A percentile compares a stretch with the other conserved stretches of the same genome.
Evolutionary conservation across 2,329 filamentous ascomycete species (phyloP).

Genomic region (Cryphonectria naterciae): DNA sequence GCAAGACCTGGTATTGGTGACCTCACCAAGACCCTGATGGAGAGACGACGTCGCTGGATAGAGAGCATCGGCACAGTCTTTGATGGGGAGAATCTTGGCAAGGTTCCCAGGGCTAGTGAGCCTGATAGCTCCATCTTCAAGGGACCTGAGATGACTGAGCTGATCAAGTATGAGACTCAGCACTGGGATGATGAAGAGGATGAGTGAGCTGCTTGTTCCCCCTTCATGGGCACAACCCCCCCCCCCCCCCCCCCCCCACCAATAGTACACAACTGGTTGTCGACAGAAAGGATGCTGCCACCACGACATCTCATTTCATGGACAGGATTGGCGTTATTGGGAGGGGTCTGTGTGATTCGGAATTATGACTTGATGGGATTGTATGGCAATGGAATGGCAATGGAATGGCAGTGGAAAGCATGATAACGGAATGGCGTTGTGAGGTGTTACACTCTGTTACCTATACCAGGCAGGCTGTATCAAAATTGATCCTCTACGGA

Average conservation of each 20-base stretch:
- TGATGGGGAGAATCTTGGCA: slow-evolving; percentile 75
- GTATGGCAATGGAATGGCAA: neutral
- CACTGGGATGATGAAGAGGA: slow-evolving; percentile 82
- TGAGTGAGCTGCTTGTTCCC: slow-evolving; percentile 43
- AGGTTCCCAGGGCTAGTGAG: slow-evolving; percentile 70
- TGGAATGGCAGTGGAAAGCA: neutral
- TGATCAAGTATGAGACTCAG: slow-evolving; percentile 77
- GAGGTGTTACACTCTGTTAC: neutral
- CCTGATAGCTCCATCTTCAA: slow-evolving; percentile 74
- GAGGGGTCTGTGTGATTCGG: neutral
- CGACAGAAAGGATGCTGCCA: neutral
- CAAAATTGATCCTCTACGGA: neutral
- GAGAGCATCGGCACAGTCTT: slow-evolving; percentile 91
- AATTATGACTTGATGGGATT: neutral
- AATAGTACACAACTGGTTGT: neutral
- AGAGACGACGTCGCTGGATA: slow-evolving; percentile 85
- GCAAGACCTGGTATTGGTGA: slow-evolving; percentile 86
- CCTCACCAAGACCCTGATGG: slow-evolving; percentile 89
- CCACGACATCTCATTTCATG: neutral
- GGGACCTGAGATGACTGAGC: slow-evolving; percentile 69
- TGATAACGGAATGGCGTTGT: neutral
- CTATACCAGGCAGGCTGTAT: slow-evolving; percentile 1
- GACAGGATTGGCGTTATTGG: neutral
- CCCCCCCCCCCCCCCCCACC: no score
- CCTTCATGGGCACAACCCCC: neutral